These are phyloP conservation scores for Oryza nivara DNA, from an alignment of 176 grass and related monocot species.

Conservation along the genomic window DNA sequence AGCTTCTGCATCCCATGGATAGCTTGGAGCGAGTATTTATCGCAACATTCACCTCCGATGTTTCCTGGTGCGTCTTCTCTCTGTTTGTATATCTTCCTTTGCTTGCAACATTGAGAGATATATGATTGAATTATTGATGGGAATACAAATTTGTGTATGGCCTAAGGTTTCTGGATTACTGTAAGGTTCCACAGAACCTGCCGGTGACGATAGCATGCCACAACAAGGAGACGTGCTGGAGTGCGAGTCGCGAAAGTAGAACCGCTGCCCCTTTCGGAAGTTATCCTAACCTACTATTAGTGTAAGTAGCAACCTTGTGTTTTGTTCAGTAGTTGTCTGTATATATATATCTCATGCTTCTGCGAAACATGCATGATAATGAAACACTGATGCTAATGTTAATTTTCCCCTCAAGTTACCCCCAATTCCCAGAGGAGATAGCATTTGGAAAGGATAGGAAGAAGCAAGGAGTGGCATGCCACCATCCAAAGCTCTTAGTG, in stretches of 20 bases:
- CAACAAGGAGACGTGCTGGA: constrained; percentile 77
- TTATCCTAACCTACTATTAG: constrained; percentile 68
- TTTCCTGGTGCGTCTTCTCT: constrained; percentile 68
- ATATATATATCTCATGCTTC: background rate
- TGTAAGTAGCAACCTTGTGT: constrained; percentile 51
- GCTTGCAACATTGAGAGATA: background rate
- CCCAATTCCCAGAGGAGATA: constrained; percentile 76
- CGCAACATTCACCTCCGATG: constrained; percentile 85
- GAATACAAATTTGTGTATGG: constrained; percentile 21
- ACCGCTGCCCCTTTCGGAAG: constrained; percentile 51
- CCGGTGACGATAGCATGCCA: constrained; percentile 75
- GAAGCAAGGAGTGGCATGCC: constrained; percentile 88
- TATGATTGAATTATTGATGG: background rate
- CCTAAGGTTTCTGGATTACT: constrained; percentile 77
- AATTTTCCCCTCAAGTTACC: constrained; percentile 55
- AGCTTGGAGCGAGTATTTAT: constrained; percentile 73
- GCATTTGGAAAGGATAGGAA: constrained; percentile 91
- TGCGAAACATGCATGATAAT: constrained; percentile 10
- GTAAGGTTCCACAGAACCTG: constrained; percentile 68
- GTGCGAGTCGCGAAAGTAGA: constrained; percentile 63
- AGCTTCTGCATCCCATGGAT: constrained; percentile 72
- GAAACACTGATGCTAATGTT: constrained; percentile 26
- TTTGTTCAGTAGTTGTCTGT: background rate
- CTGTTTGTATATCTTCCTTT: background rate
- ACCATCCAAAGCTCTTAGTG: constrained; percentile 84